phyloP scores from a whole-genome alignment of 768 basidiomycete species.

The Collybiopsis luxurians region DNA sequence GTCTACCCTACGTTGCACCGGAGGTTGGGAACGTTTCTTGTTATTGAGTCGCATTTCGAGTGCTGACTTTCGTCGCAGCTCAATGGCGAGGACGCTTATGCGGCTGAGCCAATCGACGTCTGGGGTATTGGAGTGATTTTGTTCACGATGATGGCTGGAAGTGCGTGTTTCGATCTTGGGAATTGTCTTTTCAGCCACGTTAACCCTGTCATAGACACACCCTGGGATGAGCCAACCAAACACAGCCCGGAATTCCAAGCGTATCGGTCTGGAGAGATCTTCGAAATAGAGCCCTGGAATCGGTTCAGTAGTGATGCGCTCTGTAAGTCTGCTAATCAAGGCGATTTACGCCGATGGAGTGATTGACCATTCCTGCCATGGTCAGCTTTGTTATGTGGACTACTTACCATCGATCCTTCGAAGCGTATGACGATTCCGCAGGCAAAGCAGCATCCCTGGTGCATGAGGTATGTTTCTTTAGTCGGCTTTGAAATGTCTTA shows the following conservation, averaged over 20 bases:
- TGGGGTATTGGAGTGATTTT: slow-evolving; percentile 97
- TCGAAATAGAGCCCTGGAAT: slow-evolving; percentile 78
- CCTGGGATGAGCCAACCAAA: slow-evolving; percentile 92
- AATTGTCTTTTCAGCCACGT: not conserved
- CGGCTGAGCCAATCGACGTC: slow-evolving; percentile 91
- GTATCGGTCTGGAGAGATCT: slow-evolving; percentile 73
- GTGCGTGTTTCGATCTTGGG: slow-evolving; percentile 42
- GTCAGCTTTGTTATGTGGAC: slow-evolving; percentile 72
- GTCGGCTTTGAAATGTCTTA: not conserved
- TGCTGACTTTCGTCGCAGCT: slow-evolving; percentile 43
- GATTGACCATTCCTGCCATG: not conserved
- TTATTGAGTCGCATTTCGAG: not conserved
- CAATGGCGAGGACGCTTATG: slow-evolving; percentile 63
- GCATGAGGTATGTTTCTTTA: slow-evolving; percentile 47
- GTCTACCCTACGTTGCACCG: slow-evolving; percentile 91
- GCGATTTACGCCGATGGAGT: not conserved
- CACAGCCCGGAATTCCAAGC: slow-evolving; percentile 78
- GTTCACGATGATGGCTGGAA: slow-evolving; percentile 87
- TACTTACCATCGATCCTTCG: slow-evolving; percentile 70
- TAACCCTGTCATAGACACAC: slow-evolving; percentile 66
- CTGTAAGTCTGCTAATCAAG: slow-evolving; percentile 44
- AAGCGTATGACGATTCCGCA: slow-evolving; percentile 62
- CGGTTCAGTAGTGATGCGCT: slow-evolving; percentile 54
- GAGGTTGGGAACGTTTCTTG: slow-evolving; percentile 52
- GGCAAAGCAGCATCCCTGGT: slow-evolving; percentile 65